These are phyloP conservation scores for Metarhizium humberi DNA, from an alignment of 2,329 filamentous ascomycete genomes.

Conservation along the genomic window DNA sequence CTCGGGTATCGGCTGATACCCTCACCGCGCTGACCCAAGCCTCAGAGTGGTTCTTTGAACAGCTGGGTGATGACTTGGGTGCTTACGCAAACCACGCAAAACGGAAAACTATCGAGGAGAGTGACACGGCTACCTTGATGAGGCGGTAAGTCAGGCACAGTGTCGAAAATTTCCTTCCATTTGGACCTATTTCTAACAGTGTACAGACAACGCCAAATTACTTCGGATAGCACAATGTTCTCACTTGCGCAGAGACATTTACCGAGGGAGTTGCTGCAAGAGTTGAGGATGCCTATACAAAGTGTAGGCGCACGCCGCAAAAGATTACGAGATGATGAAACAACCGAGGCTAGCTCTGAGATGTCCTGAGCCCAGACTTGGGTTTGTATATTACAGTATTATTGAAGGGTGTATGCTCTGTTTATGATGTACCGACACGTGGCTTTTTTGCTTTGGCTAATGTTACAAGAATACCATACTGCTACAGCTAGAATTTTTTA, in stretches of 20 bases:
- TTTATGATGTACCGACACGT: not conserved
- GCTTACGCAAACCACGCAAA: constrained; percentile 76
- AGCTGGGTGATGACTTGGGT: constrained; percentile 68
- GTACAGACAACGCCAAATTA: constrained; percentile 68
- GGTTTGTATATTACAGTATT: not conserved
- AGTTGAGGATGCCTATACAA: constrained; percentile 62
- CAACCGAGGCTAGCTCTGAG: constrained; percentile 19
- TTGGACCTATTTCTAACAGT: constrained; percentile 15
- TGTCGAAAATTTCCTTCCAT: not conserved
- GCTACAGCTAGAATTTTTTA: constrained; percentile 53
- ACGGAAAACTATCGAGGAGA: constrained; percentile 77
- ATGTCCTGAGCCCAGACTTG: constrained; percentile 14
- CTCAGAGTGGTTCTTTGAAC: constrained; percentile 88
- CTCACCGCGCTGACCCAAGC: constrained; percentile 68
- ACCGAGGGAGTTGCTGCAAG: constrained; percentile 73
- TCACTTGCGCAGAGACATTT: constrained; percentile 77
- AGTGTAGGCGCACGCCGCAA: constrained; percentile 36
- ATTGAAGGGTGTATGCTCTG: constrained; percentile 3
- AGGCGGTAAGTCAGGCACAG: constrained; percentile 50
- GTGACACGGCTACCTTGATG: constrained; percentile 74
- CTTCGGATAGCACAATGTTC: constrained; percentile 64
- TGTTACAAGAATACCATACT: constrained; percentile 10
- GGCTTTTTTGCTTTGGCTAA: not conserved
- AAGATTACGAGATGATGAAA: constrained; percentile 21
- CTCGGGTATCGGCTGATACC: constrained; percentile 64